These are phyloP conservation scores for Ilyonectria destructans DNA, from an alignment of 2,329 filamentous ascomycete genomes.

Conservation along the genomic window DNA sequence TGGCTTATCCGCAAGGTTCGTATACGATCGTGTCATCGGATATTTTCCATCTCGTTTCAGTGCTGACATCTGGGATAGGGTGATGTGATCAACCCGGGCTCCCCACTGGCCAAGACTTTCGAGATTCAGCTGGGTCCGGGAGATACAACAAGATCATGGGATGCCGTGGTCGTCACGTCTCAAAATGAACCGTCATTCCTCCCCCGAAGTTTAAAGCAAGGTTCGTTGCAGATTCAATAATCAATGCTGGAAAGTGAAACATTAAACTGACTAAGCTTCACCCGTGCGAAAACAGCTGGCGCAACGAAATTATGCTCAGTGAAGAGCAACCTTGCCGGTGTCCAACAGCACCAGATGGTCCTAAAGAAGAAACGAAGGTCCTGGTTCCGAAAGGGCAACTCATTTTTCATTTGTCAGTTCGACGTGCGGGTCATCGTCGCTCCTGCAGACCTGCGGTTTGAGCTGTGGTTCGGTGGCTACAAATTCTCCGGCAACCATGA, in stretches of 20 bases:
- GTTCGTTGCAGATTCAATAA: constrained; percentile 44
- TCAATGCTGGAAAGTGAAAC: not conserved
- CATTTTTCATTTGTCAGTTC: constrained; percentile 60
- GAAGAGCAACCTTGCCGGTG: constrained; percentile 58
- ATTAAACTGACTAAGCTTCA: not conserved
- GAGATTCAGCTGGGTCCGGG: constrained; percentile 53
- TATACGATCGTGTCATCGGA: constrained; percentile 60
- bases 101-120: constrained; percentile 54
- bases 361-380: constrained; percentile 55
- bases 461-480: constrained; percentile 57
- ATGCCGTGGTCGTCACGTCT: constrained; percentile 59
- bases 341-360: constrained; percentile 58
- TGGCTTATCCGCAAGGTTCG: constrained; percentile 48
- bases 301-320: constrained; percentile 58
- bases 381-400: constrained; percentile 54
- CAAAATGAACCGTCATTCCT: constrained; percentile 56
- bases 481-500: constrained; percentile 47
- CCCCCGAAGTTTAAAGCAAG: constrained; percentile 57
- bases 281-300: constrained; percentile 48
- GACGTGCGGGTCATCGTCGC: constrained; percentile 71
- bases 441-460: constrained; percentile 67
- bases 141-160: constrained; percentile 56
- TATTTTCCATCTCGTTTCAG: not conserved
- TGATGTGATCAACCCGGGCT: constrained; percentile 57
- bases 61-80: constrained; percentile 49